Base-by-base conservation (phyloP, 164 flowering plant genomes). In the Litsea cubeba region DNA sequence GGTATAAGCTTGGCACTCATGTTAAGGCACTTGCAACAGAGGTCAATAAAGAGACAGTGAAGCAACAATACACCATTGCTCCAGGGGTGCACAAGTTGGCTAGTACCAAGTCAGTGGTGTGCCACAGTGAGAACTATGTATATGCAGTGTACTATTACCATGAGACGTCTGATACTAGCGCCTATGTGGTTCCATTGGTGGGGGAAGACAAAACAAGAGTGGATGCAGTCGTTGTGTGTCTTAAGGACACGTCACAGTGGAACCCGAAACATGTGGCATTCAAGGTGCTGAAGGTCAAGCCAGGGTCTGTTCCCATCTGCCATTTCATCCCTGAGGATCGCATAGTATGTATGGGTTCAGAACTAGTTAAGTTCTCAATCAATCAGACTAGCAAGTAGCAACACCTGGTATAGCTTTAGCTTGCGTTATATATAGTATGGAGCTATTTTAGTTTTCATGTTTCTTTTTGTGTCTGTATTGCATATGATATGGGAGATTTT, bases 291-390 rank as follows among this genome's bases (percentile, higher is more conserved):
- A 80, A 82, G 69, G 83, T 80, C 26, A 75, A 80, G 72, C 84
- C 86, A 2, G 84, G 86, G 18, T 76, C 75, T 65, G 82, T 76
- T 54, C 84, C 86, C 8, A 26, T 84, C 28, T 82, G 86, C 72
- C 84, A 84, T 58, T 84, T 82, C 77, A 76, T 84, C 46, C 78
- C 78, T 0, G 67, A 24, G 25, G 25, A 24, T 24, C 1, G 1
- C 25, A 24, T 24, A 24, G 25, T 24, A 24, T 24, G 25, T 24
- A 24, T 24, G 25, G 25, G 25, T 24, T 24, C 25, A 24, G 25
- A 24, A 24, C 25, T 24, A 24, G 25, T 24, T 24, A 24, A 24
- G 25, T 24, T 24, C 25, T 24, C 25, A 24, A 24, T 24, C 25
- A 24, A 24, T 24, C 25, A 76, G 57, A 24, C 25, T 24, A 24